Evolutionary conservation across 305 asterid genomes (phyloP), one percentile per base, ranked within the genome.

Genomic region (Fraxinus dipetala): DNA sequence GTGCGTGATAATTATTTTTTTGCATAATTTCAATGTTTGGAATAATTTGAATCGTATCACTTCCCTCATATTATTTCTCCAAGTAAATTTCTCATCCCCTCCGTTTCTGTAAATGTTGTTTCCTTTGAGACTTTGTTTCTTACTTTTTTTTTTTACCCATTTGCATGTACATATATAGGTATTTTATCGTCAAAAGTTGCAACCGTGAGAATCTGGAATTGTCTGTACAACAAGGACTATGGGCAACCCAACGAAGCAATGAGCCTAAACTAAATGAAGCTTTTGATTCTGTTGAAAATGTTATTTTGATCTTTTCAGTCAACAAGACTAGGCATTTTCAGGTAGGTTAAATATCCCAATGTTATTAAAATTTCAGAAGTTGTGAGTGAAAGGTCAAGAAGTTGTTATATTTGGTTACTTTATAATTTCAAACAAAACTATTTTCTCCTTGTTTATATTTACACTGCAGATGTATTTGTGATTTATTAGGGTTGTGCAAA

Each of bases 231-330:
- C 99, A 95, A 93, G 98, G 99, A 86, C 95, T 94, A 79, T 95
- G 99, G 99, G 99, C 99, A 80, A 95, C 99, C 83, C 99, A 95
- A 85, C 82, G 99, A 86, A 94, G 97, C 94, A 95, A 90, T 85
- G 99, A 95, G 81, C 96, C 97, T 83, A 95, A 95, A 90, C 98
- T 95, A 76, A 95, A 92, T 85, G 99, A 95, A 87, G 98, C 99
- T 87, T 94, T 95, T 87, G 99, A 95, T 81, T 89, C 98, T 81
- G 94, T 92, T 88, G 98, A 92, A 75, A 92, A 95, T 87, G 97
- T 95, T 88, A 93, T 95, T 86, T 91, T 95, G 88, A 87, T 95
- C 81, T 95, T 94, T 89, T 95, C 99, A 61, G 89, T 95, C 79
- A 95, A 95, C 89, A 91, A 96, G 92, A 95, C 98, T 34, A 86